These are phyloP conservation scores for Phytophthora sansomeana DNA, from an alignment of 352 stramenopile species.

Conservation along the genomic window DNA sequence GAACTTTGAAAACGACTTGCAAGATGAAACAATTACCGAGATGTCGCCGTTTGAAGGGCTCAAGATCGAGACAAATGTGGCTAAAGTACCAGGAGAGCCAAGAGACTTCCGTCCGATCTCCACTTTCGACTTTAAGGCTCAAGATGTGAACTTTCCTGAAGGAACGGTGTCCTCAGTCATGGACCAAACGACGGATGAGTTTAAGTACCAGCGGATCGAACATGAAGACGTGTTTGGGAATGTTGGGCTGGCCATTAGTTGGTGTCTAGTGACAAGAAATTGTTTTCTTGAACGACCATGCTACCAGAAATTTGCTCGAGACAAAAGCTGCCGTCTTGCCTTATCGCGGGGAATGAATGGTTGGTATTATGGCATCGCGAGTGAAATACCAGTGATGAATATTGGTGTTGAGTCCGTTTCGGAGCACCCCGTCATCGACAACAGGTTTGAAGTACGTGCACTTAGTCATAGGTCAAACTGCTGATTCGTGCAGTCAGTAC, in stretches of 20 bases:
- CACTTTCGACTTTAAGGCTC: not conserved
- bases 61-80: not conserved
- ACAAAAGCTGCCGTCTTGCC: constrained; percentile 8
- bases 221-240: not conserved
- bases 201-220: constrained; percentile 11
- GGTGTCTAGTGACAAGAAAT: not conserved
- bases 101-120: not conserved
- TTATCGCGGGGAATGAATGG: not conserved
- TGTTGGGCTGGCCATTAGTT: not conserved
- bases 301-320: constrained; percentile 1
- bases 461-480: not conserved
- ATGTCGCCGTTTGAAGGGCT: not conserved
- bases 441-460: not conserved
- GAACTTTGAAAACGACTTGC: not conserved
- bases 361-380: not conserved
- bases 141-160: not conserved
- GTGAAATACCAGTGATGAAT: not conserved
- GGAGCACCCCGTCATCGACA: not conserved
- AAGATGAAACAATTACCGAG: not conserved
- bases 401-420: not conserved
- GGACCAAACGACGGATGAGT: not conserved
- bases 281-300: not conserved
- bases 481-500: not conserved
- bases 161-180: constrained; percentile 5
- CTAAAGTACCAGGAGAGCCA: not conserved